These are phyloP conservation scores for Candida quercuum DNA, from an alignment of 805 yeast genomes.

Conservation along the genomic window DNA sequence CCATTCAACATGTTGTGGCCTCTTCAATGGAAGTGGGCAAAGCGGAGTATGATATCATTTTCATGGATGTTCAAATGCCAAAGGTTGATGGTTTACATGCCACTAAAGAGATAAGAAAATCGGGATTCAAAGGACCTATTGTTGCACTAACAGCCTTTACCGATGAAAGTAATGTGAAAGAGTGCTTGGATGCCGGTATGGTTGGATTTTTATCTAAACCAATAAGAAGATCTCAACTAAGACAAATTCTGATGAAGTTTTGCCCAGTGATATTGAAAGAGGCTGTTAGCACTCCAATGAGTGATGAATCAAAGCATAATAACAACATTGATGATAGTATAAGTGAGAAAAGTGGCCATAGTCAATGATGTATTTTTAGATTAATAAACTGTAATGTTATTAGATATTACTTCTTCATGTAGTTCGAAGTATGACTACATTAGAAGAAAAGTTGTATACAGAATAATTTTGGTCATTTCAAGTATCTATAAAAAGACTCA, in stretches of 20 bases:
- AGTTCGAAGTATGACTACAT: too few relatives aligned
- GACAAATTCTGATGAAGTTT: slow-evolving; percentile 41
- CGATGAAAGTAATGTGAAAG: slow-evolving; percentile 83
- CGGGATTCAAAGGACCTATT: slow-evolving; percentile 65
- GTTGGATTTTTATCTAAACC: slow-evolving; percentile 88
- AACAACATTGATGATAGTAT: neutral
- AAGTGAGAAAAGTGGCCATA: too few relatives aligned
- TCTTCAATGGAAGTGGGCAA: too few relatives aligned
- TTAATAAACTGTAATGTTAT: too few relatives aligned
- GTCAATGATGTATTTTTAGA: too few relatives aligned
- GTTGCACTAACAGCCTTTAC: slow-evolving; percentile 96
- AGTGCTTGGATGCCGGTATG: slow-evolving; percentile 89
- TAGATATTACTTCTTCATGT: too few relatives aligned
- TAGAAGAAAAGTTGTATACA: too few relatives aligned
- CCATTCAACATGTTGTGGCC: slow-evolving; percentile 52
- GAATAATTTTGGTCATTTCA: slow-evolving; percentile 1
- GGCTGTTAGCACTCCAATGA: slow-evolving; percentile 1
- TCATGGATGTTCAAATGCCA: slow-evolving; percentile 99
- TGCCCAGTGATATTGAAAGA: slow-evolving; percentile 13
- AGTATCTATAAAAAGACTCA: neutral
- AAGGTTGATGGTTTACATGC: slow-evolving; percentile 85
- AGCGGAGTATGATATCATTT: slow-evolving; percentile 58
- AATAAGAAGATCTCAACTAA: slow-evolving; percentile 62
- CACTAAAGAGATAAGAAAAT: slow-evolving; percentile 66
- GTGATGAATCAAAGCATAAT: neutral